These are phyloP conservation scores for Fusarium chuoi DNA, from an alignment of 2,329 filamentous ascomycete genomes.

Conservation along the genomic window DNA sequence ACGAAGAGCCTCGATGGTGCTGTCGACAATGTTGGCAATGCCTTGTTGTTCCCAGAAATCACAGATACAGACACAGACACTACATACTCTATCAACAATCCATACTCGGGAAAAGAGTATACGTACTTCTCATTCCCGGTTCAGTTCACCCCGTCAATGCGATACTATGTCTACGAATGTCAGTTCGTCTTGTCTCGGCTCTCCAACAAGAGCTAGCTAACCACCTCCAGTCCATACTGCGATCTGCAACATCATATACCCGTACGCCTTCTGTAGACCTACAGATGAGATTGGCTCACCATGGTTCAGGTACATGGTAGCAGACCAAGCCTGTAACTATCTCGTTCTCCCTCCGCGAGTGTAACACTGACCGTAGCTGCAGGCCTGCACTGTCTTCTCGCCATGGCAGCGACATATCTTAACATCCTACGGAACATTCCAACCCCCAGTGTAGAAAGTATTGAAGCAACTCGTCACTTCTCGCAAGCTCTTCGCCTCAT, in stretches of 20 bases:
- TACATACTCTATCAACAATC: not conserved
- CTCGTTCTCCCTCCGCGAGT: fast-evolving
- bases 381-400: constrained; percentile 39
- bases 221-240: constrained; percentile 16
- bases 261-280: constrained; percentile 30
- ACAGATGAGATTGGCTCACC: constrained; percentile 10
- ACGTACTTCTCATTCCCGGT: constrained; percentile 36
- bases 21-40: not conserved
- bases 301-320: constrained; percentile 35
- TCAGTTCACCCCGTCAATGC: constrained; percentile 34
- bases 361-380: not conserved
- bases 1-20: not conserved
- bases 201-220: not conserved
- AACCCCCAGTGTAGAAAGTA: constrained; percentile 25
- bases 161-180: constrained; percentile 37
- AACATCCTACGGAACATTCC: constrained; percentile 22
- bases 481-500: constrained; percentile 33
- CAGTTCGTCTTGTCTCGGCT: not conserved
- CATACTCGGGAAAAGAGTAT: constrained; percentile 27
- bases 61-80: constrained; percentile 9
- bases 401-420: constrained; percentile 34
- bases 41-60: constrained; percentile 30
- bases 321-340: constrained; percentile 30
- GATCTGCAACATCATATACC: constrained; percentile 29
- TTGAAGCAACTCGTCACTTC: constrained; percentile 36